These are phyloP conservation scores for Curvularia sp. DNA, from an alignment of 2,329 filamentous ascomycete genomes.

Conservation along the genomic window DNA sequence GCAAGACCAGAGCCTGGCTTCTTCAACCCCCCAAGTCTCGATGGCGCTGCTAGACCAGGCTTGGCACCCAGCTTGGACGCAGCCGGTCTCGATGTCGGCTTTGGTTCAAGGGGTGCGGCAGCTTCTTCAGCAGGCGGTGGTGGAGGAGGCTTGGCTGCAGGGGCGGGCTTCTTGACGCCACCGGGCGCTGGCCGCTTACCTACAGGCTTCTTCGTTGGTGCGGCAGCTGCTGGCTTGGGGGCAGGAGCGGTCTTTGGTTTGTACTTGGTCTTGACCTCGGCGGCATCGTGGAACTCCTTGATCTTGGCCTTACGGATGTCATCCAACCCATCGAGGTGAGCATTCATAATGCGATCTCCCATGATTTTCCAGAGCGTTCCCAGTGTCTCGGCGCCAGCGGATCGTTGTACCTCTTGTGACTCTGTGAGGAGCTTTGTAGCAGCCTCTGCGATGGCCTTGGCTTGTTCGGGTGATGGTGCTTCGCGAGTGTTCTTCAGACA, in stretches of 20 bases:
- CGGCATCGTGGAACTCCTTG: conserved; percentile 86
- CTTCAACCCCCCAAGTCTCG: conserved; percentile 52
- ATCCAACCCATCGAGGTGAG: conserved; percentile 87
- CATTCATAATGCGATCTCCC: conserved; percentile 93
- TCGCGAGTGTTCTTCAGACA: conserved; percentile 83
- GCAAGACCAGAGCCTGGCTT: conserved; percentile 52
- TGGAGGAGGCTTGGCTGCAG: conserved; percentile 48
- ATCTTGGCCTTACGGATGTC: conserved; percentile 96
- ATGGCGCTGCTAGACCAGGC: conserved; percentile 47
- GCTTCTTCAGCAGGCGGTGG: conserved; percentile 53
- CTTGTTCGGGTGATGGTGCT: conserved; percentile 84
- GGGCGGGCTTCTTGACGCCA: conserved; percentile 60
- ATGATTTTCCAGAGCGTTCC: conserved; percentile 99
- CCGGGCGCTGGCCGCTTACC: conserved; percentile 62
- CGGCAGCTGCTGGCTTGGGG: conserved; percentile 60
- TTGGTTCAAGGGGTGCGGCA: conserved; percentile 65
- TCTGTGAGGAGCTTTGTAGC: conserved; percentile 90
- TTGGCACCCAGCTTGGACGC: conserved; percentile 52
- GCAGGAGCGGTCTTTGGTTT: conserved; percentile 82
- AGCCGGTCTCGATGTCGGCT: conserved; percentile 63
- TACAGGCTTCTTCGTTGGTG: conserved; percentile 50
- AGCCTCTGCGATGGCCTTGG: conserved; percentile 83
- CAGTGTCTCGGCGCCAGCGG: conserved; percentile 88
- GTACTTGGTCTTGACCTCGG: conserved; percentile 86
- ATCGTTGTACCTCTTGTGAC: conserved; percentile 82